These are phyloP conservation scores for Tinospora cordifolia DNA, from an alignment of 164 flowering plant genomes.

Conservation along the genomic window DNA sequence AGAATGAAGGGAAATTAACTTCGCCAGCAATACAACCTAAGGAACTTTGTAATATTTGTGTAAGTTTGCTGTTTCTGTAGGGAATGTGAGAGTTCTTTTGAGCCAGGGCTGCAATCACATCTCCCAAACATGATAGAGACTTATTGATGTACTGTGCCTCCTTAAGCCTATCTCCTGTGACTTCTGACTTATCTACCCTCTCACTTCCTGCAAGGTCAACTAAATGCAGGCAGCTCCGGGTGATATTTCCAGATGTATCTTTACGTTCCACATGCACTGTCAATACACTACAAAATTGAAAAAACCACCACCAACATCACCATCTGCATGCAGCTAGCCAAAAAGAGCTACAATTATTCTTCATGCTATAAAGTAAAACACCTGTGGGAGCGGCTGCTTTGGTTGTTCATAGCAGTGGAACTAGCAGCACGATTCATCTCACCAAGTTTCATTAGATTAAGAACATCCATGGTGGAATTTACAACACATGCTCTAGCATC, in stretches of 20 bases:
- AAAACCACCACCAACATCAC: constrained; percentile 7
- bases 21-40: constrained; percentile 40
- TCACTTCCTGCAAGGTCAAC: constrained; percentile 87
- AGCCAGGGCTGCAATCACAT: constrained; percentile 78
- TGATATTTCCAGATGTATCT: constrained; percentile 43
- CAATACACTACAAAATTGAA: constrained; percentile 35
- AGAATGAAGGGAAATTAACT: neutral
- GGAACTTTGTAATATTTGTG: constrained; percentile 77
- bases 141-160: constrained; percentile 76
- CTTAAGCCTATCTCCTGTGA: constrained; percentile 67
- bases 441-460: constrained; percentile 66
- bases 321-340: neutral
- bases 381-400: constrained; percentile 86
- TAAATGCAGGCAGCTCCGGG: constrained; percentile 59
- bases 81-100: constrained; percentile 78
- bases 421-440: constrained; percentile 55
- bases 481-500: constrained; percentile 60
- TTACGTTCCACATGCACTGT: constrained; percentile 57
- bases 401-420: constrained; percentile 58
- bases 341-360: neutral
- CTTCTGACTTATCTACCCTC: constrained; percentile 74
- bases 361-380: constrained; percentile 16
- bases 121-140: constrained; percentile 84
- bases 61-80: constrained; percentile 89
- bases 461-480: constrained; percentile 56